Evolutionary conservation across 2,329 filamentous ascomycete genomes (phyloP), one percentile per base, ranked within the genome.

Genomic region (Raffaelea deltoideospora): DNA sequence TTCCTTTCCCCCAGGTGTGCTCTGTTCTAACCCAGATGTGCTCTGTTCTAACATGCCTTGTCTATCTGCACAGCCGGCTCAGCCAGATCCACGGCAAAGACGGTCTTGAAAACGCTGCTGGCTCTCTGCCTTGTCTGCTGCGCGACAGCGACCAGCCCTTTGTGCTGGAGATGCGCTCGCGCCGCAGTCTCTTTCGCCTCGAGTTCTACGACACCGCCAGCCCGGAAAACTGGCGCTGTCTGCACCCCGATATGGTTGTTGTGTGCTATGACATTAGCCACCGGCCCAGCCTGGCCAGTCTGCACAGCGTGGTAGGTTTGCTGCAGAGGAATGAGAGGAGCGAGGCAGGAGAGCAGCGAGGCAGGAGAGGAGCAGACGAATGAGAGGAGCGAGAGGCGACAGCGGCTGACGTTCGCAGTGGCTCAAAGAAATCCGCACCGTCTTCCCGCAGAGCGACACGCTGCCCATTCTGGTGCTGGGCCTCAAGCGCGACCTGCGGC

Each of bases 221-320:
- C 46, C 70, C 72, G 5, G 64, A 69, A 19, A 68, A 63, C 48
- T 78, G 73, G 73, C 64, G 58, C 33, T 55, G 67, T n/a, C 55
- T 76, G 15, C 60, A 61, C 13, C 73, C 73, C 0, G 65, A 77
- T 49, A 55, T 76, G 22, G 55, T 76, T 35, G 55, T 76, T 21
- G 54, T 76, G 40, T 76, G 72, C 53, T 77, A 70, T 47, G 72
- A 76, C 47, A 73, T 77, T 47, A 69, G 66, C 52, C 65, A 68
- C 43, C 61, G 72, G 30, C 49, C 67, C 31, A 73, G 63, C 45
- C 60, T 77, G 37, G 64, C 72, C 45, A 71, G 74, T 47, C 61
- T 74, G 58, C 63, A 71, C 49, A 56, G 63, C 54, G 54, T 66
- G 47, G 72, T 76, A 41, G 43, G 67, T 60, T 28, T 27, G 21